These are phyloP conservation scores for Penicillium ochrochloron DNA, from an alignment of 495 filamentous ascomycete species.

Conservation along the genomic window DNA sequence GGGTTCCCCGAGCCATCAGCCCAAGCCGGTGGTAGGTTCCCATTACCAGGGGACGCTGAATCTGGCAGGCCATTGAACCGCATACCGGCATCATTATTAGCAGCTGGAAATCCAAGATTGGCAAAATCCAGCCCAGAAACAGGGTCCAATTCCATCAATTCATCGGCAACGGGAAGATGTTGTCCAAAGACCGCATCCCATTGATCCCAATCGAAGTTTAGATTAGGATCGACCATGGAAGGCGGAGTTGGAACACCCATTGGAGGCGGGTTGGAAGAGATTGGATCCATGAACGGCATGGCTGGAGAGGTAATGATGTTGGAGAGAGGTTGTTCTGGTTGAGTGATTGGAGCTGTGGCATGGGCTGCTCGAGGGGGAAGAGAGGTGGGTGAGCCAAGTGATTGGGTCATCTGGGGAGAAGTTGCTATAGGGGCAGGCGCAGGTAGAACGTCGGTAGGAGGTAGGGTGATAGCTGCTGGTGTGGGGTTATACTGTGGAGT, in stretches of 20 bases:
- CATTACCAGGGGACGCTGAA: not conserved
- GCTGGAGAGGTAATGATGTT: conserved; percentile 7
- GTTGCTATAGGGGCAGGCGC: conserved; percentile 6
- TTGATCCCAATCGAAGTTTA: conserved; percentile 56
- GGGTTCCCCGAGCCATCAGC: conserved; percentile 5
- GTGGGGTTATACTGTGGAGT: conserved; percentile 23
- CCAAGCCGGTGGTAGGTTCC: conserved; percentile 16
- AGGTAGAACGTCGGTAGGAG: not conserved
- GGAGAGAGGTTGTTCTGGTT: conserved; percentile 11
- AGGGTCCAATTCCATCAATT: conserved; percentile 52
- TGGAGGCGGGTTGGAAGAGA: conserved; percentile 26
- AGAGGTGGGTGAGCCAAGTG: conserved; percentile 15
- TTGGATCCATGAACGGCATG: conserved; percentile 33
- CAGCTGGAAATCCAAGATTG: conserved; percentile 29
- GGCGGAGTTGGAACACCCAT: conserved; percentile 44
- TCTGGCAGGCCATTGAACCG: conserved; percentile 11
- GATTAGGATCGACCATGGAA: conserved; percentile 50
- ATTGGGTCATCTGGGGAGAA: conserved; percentile 23
- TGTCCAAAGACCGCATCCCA: conserved; percentile 57
- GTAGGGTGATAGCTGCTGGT: conserved; percentile 17
- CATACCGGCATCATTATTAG: conserved; percentile 1
- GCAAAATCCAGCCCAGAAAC: conserved; percentile 45
- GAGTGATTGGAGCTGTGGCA: conserved; percentile 13
- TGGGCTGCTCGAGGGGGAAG: conserved; percentile 15
- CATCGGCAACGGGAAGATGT: conserved; percentile 51